Evolutionary conservation across 495 filamentous ascomycete genomes (phyloP), one percentile per base, ranked within the genome.

Genomic region (Massariosphaeria phaeospora): DNA sequence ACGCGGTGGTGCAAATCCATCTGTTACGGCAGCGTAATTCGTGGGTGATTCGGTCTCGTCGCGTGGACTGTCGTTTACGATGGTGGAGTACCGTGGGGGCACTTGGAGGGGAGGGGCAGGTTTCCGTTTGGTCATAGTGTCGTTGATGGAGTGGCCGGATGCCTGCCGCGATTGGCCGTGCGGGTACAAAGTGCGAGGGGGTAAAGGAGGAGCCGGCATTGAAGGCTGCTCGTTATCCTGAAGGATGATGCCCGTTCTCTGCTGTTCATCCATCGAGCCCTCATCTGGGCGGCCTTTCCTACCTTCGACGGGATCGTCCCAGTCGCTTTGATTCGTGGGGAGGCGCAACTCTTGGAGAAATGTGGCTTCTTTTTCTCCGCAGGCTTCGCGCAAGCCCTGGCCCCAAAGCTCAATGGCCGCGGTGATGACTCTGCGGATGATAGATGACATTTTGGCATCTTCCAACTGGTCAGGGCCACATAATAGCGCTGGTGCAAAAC

Each of bases 401-500:
- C 63, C 41, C 70, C 70, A 73, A 6, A 65, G 47, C 33, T 69
- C 61, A 42, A 76, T 66, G 3, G 70, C 74, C 10, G 67, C 63
- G 42, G 70, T 65, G 11, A 78, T 46, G 18, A 77, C 67, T 25
- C 65, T 69, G 26, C 68, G 57, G 13, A 76, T 61, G 3, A 76
- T 68, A 1, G 67, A 68, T 6, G 70, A 71, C 30, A 75, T 70
- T 57, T 72, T 74, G 1, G 71, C 73, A 48, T 78, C 75, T 46
- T 73, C 70, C 33, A 75, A 40, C 41, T 71, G 71, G 38, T 71
- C 68, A 50, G 67, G 61, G 48, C 75, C 68, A 64, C 73, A 60
- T 42, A 75, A 36, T 41, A 74, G 45, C 35, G 69, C 70, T 12
- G 75, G 74, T 0, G 71, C 70, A 39, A 80, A 71, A 57, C 77